These are phyloP conservation scores for Schoenoplectus tabernaemontani DNA, from an alignment of 202 grass and related monocot species.

Conservation along the genomic window DNA sequence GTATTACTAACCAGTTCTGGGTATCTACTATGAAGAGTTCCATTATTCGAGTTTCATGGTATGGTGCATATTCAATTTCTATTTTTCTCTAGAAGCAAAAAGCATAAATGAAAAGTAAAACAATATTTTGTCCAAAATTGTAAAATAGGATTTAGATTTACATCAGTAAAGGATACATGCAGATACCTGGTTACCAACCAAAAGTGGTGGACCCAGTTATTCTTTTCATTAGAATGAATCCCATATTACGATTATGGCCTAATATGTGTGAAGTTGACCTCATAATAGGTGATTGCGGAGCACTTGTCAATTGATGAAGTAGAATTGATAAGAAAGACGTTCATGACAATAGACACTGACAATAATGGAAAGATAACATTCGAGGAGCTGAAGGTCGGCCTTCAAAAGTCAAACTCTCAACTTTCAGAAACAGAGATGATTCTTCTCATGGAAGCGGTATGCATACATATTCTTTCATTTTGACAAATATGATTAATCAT, in stretches of 20 bases:
- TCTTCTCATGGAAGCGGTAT: slow-evolving; percentile 94
- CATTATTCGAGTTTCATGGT: not conserved
- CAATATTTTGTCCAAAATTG: not conserved
- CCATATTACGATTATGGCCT: not conserved
- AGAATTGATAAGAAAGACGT: slow-evolving; percentile 85
- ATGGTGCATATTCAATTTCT: not conserved
- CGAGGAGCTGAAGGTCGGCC: slow-evolving; percentile 67
- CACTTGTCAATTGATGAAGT: slow-evolving; percentile 90
- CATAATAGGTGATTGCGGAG: slow-evolving; percentile 82
- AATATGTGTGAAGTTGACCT: not conserved
- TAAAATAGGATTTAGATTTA: not conserved
- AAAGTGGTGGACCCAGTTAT: not conserved
- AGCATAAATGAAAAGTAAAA: not conserved
- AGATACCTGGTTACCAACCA: not conserved
- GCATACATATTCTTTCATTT: not conserved
- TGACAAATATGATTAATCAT: not conserved
- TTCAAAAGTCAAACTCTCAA: slow-evolving; percentile 72
- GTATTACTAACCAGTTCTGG: not conserved
- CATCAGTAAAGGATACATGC: not conserved
- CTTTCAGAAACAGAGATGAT: slow-evolving; percentile 84
- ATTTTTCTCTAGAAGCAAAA: not conserved
- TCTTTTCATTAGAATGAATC: not conserved
- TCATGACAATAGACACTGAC: slow-evolving; percentile 79
- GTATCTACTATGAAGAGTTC: not conserved
- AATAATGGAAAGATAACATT: slow-evolving; percentile 65